A percentile compares a stretch with the other conserved stretches of the same genome.
phyloP scores from a whole-genome alignment of 345 rosid species.

The Ceriops tagal region DNA sequence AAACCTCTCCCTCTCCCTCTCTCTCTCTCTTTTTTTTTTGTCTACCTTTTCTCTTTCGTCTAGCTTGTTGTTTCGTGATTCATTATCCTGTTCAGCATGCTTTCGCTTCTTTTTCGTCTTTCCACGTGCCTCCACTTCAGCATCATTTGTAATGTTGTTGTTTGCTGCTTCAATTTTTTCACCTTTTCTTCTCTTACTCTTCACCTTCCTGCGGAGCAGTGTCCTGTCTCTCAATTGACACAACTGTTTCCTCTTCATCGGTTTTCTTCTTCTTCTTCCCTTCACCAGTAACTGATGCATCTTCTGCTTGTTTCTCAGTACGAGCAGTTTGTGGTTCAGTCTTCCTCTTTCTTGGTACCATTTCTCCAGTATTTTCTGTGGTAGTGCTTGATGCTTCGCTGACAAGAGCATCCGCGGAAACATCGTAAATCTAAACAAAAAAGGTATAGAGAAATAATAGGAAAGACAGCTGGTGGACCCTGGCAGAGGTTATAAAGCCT shows the following conservation, averaged over 20 bases:
- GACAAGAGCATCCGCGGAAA: slow-evolving; percentile 65
- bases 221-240: slow-evolving; percentile 29
- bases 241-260: slow-evolving; percentile 20
- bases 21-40: slow-evolving; percentile 37
- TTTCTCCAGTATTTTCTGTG: slow-evolving; percentile 22
- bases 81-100: slow-evolving; percentile 28
- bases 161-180: slow-evolving; percentile 30
- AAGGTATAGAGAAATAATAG: neutral
- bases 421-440: slow-evolving; percentile 59
- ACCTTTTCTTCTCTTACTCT: slow-evolving; percentile 36
- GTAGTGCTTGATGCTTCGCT: slow-evolving; percentile 30
- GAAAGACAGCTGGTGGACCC: slow-evolving; percentile 36
- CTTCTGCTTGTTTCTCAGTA: neutral
- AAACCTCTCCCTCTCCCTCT: too few species aligned
- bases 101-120: slow-evolving; percentile 41
- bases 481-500: slow-evolving; percentile 73
- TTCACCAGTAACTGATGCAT: slow-evolving; percentile 22
- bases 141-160: slow-evolving; percentile 8
- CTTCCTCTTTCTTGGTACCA: slow-evolving; percentile 28
- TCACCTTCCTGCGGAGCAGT: slow-evolving; percentile 31
- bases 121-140: slow-evolving; percentile 24
- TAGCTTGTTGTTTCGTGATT: slow-evolving; percentile 25
- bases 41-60: slow-evolving; percentile 32
- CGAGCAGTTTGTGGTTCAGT: slow-evolving; percentile 8
- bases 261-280: slow-evolving; percentile 44